Percentiles rank a stretch among this genome's conserved stretches.
Evolutionary conservation across 2,329 filamentous ascomycete genomes (phyloP).

Genomic region (Aspergillus viridinutans): DNA sequence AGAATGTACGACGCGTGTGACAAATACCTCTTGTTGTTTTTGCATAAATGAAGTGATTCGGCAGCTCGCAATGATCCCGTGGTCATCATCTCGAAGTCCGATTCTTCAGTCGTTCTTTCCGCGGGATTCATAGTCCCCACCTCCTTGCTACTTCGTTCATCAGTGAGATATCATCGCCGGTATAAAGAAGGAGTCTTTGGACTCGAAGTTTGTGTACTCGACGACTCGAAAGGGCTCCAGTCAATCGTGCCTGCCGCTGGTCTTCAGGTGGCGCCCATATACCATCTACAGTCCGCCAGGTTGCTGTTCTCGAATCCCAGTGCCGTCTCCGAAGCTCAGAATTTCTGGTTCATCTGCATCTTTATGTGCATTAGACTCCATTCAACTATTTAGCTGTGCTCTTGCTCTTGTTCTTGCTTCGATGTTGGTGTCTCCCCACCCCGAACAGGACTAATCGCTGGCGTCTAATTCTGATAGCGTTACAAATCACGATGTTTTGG

Average conservation of each 20-base stretch:
- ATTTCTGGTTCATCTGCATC: background rate
- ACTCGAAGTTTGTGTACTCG: background rate
- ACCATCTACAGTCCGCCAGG: background rate
- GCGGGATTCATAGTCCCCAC: background rate
- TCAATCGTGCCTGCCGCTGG: background rate
- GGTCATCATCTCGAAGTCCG: background rate
- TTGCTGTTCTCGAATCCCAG: background rate
- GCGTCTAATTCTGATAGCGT: background rate
- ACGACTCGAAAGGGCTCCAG: background rate
- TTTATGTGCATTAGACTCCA: background rate
- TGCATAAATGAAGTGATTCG: background rate
- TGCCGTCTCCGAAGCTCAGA: background rate
- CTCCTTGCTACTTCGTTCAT: background rate
- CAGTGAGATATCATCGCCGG: background rate
- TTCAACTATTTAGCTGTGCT: background rate
- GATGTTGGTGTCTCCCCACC: background rate
- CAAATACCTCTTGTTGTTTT: background rate
- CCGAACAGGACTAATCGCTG: background rate
- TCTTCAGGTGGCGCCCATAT: background rate
- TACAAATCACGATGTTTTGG: conserved; percentile 46
- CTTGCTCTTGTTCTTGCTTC: background rate
- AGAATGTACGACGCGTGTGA: background rate
- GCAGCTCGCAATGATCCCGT: background rate
- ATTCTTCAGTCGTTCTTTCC: background rate
- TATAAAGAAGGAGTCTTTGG: background rate